phyloP scores from a whole-genome alignment of 495 filamentous ascomycete species.

The Podospora bellae-mahoneyi region DNA sequence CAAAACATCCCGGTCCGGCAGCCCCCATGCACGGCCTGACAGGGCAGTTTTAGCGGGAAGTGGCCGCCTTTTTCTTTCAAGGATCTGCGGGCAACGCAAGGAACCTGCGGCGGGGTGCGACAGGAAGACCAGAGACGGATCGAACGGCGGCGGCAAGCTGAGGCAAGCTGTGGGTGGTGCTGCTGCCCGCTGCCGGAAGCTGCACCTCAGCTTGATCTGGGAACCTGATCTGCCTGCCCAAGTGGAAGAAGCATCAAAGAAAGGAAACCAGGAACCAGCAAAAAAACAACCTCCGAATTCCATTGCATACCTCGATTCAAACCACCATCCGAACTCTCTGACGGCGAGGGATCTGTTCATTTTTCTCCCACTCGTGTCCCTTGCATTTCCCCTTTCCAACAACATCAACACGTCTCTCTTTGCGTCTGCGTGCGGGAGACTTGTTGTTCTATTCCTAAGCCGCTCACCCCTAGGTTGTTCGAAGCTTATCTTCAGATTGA shows the following conservation, averaged over 20 bases:
- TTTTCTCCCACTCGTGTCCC: not conserved
- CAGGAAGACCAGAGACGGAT: not conserved
- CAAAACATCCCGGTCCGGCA: not conserved
- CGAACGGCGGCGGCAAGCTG: not conserved
- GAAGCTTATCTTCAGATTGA: slow-evolving; percentile 1
- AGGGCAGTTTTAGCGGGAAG: not conserved
- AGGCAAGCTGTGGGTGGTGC: not conserved
- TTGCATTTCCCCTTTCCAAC: not conserved
- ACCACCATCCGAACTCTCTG: not conserved
- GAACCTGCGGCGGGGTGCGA: not conserved
- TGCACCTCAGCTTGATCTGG: not conserved
- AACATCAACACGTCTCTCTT: not conserved
- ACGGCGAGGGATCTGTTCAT: not conserved
- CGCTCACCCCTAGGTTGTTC: not conserved
- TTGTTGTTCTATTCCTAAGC: not conserved
- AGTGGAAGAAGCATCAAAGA: not conserved
- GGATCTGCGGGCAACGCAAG: not conserved
- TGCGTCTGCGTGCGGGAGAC: not conserved
- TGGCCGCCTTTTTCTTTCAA: not conserved
- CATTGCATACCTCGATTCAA: not conserved
- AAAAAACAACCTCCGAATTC: not conserved
- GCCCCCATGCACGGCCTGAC: not conserved
- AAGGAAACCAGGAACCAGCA: not conserved
- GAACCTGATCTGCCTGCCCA: not conserved
- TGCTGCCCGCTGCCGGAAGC: not conserved